Evolutionary conservation across 2,329 filamentous ascomycete species (phyloP), one percentile per base, ranked within the genome.

Genomic region (Pseudocercospora pini-densiflorae): DNA sequence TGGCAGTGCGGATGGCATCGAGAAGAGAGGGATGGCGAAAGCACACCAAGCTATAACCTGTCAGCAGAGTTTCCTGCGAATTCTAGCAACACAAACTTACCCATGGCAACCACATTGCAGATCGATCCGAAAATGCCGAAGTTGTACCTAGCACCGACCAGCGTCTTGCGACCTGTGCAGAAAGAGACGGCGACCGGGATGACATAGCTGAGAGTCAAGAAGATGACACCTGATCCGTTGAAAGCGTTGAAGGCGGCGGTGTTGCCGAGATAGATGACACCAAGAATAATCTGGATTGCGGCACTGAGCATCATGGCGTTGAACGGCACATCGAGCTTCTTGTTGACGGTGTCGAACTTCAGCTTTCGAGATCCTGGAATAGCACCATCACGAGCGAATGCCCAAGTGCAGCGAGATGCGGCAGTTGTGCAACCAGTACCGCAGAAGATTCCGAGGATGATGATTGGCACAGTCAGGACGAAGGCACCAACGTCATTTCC

Each of bases 291-390:
- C 78, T 91, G 85, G 29, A 91, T 81, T 3, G 79, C 84, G 86
- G 90, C 90, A 73, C 85, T 87, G 63, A 91, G 84, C 86, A 91
- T 88, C 89, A 91, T 91, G 69, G 88, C 88, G 76, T 91, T 91
- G 63, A 91, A 72, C 0, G 89, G 89, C 3, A 91, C 84, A 68
- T 90, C 88, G 0, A 90, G 82, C 65, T 82, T 86, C 55, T 78
- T 79, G 81, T 91, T 86, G 71, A 92, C 85, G 68, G 83, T 76
- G 75, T 85, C 86, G 88, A 89, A 91, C 9, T 65, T 68, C 7
- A 72, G 60, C 75, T 76, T 78, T 69, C 79, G 78, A 59, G 87
- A 86, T 16, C 88, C 88, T 23, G 89, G 89, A 51, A 92, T 88
- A 67, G 89, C 89, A 59, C 89, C 88, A 72, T 92, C 89, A 73